Base-by-base conservation (phyloP, 2,329 filamentous ascomycete species). In the Emydomyces testavorans region DNA sequence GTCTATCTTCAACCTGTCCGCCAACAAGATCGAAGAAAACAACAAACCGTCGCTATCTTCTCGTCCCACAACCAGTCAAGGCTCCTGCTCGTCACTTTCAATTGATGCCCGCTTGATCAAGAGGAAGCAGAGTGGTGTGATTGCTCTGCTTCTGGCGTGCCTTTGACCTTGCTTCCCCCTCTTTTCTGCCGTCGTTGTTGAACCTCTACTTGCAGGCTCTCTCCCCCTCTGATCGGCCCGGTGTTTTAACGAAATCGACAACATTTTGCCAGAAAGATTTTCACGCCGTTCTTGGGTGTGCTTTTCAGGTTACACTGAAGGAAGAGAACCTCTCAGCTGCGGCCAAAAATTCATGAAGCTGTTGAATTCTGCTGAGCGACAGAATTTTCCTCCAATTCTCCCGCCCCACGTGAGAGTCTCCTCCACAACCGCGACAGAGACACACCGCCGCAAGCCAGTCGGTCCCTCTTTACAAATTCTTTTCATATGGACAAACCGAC, bases 401-500 rank as follows among this genome's bases (percentile, higher is more conserved):
- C 29, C 29, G 11, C 11, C 40, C 29, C 20, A 24, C 32, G 29
- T n/a, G 11, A n/a, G 20, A 11, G 20, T 34, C 11, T 15, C 28
- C 40, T n/a, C 16, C 28, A 5, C 23, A 16, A 24, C 3, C 3
- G 29, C 11, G 29, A 31, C 10, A 11, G 29, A 31, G 29, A 29
- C 13, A 18, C 26, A 21, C 21, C 7, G 13, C n/a, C 3, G 32
- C 39, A 24, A 13, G 8, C 10, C 20, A 2, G 10, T 37, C 26
- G 24, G 38, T 26, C 11, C 1, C 1, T 15, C 21, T 23, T 15
- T 10, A 43, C 32, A n/a, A 10, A 10, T n/a, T 29, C 41, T 18
- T 51, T 48, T 50, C 49, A 59, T 66, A 65, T 67, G 64, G 64
- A 64, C 61, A 56, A 55, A 58, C 56, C 57, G 55, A 50, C 56